These are phyloP conservation scores for Phytophthora agathidicida DNA, from an alignment of 352 stramenopile genomes.

Conservation along the genomic window DNA sequence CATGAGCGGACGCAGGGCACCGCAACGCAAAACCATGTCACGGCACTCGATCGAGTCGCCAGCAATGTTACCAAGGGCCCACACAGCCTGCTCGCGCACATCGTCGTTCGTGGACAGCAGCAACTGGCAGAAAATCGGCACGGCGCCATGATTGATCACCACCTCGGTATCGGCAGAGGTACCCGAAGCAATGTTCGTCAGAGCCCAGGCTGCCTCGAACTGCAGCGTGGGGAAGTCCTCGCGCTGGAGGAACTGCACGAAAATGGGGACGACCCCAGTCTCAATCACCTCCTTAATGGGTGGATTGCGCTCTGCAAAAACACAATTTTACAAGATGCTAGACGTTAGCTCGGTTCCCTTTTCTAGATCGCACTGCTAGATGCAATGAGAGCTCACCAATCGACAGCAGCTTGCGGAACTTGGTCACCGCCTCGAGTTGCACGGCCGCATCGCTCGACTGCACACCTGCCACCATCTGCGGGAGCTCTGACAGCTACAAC, in stretches of 20 bases:
- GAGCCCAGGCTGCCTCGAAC: slow-evolving; percentile 99
- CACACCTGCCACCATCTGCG: slow-evolving; percentile 94
- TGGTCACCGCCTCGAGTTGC: slow-evolving; percentile 97
- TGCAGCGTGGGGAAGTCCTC: slow-evolving; percentile 94
- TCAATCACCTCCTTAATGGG: slow-evolving; percentile 99
- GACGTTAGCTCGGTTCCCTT: too few relatives aligned
- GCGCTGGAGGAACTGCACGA: slow-evolving; percentile 98
- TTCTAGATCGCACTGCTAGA: too few relatives aligned
- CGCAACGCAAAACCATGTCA: slow-evolving; percentile 94
- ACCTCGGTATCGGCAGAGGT: slow-evolving; percentile 98
- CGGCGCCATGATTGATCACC: slow-evolving; percentile 97
- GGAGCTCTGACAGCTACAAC: slow-evolving; percentile 93
- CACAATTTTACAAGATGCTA: background rate
- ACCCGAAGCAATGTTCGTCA: slow-evolving; percentile 99
- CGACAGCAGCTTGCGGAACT: slow-evolving; percentile 98
- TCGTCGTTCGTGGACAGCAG: slow-evolving; percentile 97
- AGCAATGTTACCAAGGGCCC: slow-evolving; percentile 99
- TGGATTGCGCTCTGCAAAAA: slow-evolving; percentile 94
- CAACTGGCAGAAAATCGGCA: slow-evolving; percentile 98
- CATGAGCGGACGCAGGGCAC: slow-evolving; percentile 95
- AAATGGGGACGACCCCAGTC: slow-evolving; percentile 97
- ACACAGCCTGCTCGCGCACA: slow-evolving; percentile 96
- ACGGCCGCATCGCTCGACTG: slow-evolving; percentile 90
- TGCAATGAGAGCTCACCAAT: slow-evolving; percentile 93
- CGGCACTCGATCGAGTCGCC: slow-evolving; percentile 97